Evolutionary conservation across 176 grass and related monocot species (phyloP), one percentile per base, ranked within the genome.

Genomic region (Carex kokanica): DNA sequence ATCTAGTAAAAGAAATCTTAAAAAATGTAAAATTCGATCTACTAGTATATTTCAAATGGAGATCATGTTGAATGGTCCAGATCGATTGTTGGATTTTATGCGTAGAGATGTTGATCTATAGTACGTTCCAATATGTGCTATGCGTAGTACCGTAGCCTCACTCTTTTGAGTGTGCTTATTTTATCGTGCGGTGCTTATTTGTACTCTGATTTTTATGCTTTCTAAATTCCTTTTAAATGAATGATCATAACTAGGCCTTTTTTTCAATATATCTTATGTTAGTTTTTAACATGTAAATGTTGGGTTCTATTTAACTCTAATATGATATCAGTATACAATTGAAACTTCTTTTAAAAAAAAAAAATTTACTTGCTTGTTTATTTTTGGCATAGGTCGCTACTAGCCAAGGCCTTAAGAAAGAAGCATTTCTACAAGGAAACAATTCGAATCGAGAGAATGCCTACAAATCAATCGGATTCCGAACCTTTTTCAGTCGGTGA

Each of bases 401-500:
- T 97, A 72, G 83, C 78, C 36, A 92, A 82, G 68, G 85, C 90
- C 78, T 62, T 90, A 79, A 94, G 88, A 89, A 97, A 89, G 83
- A 97, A 97, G 65, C 84, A 97, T 74, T 97, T 92, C 77, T 91
- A 97, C 87, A 92, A 97, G 69, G 88, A 88, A 91, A 91, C 94
- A 70, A 94, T 97, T 49, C 85, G 82, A 88, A 85, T 92, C 0
- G 88, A 94, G 58, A 97, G 90, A 83, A 63, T 92, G 15, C 62
- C 86, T 53, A 90, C 85, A 24, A 83, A 91, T 88, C 78, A 91
- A 43, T 87, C 70, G 21, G 67, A 86, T 29, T 84, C 65, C 24
- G 64, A 80, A 65, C 84, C 49, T 54, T 57, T 81, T 70, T 92
- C 63, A 70, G 49, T 93, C 77, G 73, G 41, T 85, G 86, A 94